Conservation (phyloP, 768 basidiomycete species). For the Xanthoconium stramineum region DNA sequence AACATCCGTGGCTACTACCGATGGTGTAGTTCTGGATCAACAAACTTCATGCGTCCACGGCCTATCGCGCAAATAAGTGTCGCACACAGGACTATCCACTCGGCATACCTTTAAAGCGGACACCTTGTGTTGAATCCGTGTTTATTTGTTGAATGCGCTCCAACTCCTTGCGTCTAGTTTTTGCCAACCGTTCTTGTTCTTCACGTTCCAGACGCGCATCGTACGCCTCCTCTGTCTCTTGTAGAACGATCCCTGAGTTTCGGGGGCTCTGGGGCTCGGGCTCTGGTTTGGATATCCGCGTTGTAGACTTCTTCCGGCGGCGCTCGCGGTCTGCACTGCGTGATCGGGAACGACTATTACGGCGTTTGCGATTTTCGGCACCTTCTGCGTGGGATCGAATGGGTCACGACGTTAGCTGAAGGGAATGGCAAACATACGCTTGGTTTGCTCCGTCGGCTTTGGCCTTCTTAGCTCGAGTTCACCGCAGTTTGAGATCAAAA, state of each 20-base stretch:
- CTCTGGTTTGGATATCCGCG: conserved; percentile 3
- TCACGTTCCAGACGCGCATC: conserved; percentile 65
- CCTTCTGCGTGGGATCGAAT: conserved; percentile 4
- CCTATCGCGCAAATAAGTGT: conserved; percentile 32
- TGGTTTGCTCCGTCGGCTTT: conserved; percentile 6
- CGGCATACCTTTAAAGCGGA: conserved; percentile 61
- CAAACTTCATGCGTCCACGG: conserved; percentile 64
- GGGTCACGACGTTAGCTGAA: background rate
- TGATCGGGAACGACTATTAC: conserved; percentile 24
- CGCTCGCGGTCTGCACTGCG: conserved; percentile 27
- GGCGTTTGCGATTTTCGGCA: conserved; percentile 19
- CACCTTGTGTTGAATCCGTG: conserved; percentile 37
- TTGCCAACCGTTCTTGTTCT: conserved; percentile 56
- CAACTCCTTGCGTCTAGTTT: conserved; percentile 45
- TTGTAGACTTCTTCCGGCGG: conserved; percentile 29
- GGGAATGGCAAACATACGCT: conserved; percentile 10
- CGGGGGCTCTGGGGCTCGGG: conserved; percentile 8
- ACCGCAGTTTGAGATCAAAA: conserved; percentile 74
- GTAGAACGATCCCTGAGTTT: conserved; percentile 8
- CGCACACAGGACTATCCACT: background rate
- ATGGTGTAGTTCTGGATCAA: conserved; percentile 53
- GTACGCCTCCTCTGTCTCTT: conserved; percentile 73
- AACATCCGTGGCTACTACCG: conserved; percentile 16
- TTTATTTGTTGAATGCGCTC: conserved; percentile 42
- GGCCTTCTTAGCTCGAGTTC: conserved; percentile 69